A percentile compares a stretch with the other conserved stretches of the same genome.
phyloP scores from a whole-genome alignment of 148 eudicot species.

The Rhododendron vialii region DNA sequence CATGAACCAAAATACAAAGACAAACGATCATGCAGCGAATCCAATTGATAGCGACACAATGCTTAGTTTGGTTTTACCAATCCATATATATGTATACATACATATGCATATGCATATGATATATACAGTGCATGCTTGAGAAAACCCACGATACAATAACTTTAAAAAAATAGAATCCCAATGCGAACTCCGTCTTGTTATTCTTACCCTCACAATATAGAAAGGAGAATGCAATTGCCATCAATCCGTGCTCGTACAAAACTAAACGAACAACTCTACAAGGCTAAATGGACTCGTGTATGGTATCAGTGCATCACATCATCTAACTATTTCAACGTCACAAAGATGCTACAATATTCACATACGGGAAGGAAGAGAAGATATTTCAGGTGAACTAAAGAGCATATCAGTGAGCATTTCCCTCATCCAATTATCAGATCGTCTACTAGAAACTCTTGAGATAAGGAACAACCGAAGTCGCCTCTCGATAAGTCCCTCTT shows the following conservation, averaged over 20 bases:
- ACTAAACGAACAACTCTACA: background rate
- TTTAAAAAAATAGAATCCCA: background rate
- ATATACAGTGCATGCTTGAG: background rate
- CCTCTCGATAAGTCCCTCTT: too few species aligned
- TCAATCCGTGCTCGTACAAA: background rate
- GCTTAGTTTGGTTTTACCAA: background rate
- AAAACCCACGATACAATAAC: background rate
- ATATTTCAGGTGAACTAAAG: too few species aligned
- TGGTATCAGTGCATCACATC: background rate
- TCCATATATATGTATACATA: background rate
- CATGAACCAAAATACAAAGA: background rate
- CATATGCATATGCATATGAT: background rate
- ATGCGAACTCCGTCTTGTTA: background rate
- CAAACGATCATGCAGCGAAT: background rate
- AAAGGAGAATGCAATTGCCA: background rate
- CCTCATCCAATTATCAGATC: background rate
- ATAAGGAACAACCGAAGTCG: too few species aligned
- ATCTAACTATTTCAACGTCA: background rate
- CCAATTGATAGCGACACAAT: background rate
- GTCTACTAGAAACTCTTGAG: too few species aligned
- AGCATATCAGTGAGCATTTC: background rate
- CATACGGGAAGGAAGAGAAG: background rate
- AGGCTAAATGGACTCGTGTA: background rate
- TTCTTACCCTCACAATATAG: background rate
- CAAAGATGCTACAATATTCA: background rate